Evolutionary conservation across 2,329 filamentous ascomycete genomes (phyloP).

Genomic region (Venturia asperata): DNA sequence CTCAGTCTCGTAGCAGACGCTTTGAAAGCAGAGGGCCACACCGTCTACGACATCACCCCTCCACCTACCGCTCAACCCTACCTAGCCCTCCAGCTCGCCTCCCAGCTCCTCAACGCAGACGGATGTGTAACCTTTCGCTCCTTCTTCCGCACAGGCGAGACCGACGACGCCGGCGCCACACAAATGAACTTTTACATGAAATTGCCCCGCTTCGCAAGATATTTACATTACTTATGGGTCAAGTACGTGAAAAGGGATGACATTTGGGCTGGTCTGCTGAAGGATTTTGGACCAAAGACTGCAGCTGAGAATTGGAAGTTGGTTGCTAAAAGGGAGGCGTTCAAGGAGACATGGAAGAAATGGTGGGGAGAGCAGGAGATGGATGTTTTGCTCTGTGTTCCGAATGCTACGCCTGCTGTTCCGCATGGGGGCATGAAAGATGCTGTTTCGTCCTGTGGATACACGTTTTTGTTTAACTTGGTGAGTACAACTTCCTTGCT

Average conservation of each 20-base stretch:
- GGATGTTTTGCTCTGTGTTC: constrained; percentile 76
- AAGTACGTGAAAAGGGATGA: constrained; percentile 70
- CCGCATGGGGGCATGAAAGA: constrained; percentile 82
- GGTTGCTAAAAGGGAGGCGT: constrained; percentile 67
- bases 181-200: constrained; percentile 69
- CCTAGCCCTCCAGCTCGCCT: constrained; percentile 67
- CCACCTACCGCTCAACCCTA: constrained; percentile 53
- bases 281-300: constrained; percentile 65
- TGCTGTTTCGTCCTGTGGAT: constrained; percentile 78
- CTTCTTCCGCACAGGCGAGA: constrained; percentile 69
- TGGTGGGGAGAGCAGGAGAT: constrained; percentile 63
- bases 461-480: constrained; percentile 89
- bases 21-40: constrained; percentile 65
- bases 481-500: constrained; percentile 40
- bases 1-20: constrained; percentile 63
- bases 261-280: constrained; percentile 71
- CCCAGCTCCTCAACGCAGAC: constrained; percentile 75
- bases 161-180: constrained; percentile 67
- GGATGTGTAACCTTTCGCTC: constrained; percentile 73
- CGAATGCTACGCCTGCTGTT: constrained; percentile 82
- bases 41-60: constrained; percentile 58
- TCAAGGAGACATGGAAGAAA: constrained; percentile 69
- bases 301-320: constrained; percentile 77
- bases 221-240: constrained; percentile 84
- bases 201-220: constrained; percentile 67